A percentile compares a stretch with the other conserved stretches of the same genome.
Evolutionary conservation across 495 filamentous ascomycete species (phyloP).

Genomic region (Penicillium maclennaniae): DNA sequence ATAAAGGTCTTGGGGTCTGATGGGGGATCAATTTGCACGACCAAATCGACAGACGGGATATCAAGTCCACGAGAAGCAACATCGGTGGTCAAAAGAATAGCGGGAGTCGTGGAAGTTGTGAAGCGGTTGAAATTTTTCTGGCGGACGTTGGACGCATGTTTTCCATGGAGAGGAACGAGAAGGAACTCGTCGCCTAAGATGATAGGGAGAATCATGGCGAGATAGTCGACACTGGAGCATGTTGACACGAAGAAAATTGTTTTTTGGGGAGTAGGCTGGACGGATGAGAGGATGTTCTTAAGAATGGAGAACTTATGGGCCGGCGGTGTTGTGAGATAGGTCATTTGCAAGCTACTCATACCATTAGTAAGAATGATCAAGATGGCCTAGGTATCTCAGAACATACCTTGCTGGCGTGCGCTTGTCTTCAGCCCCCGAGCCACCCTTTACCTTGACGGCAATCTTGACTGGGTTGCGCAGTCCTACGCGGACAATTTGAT

Average conservation of each 20-base stretch:
- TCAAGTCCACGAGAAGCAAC: conserved; percentile 86
- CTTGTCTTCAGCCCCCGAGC: conserved; percentile 69
- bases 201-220: conserved; percentile 71
- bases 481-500: conserved; percentile 87
- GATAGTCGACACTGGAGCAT: conserved; percentile 93
- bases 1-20: conserved; percentile 92
- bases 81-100: conserved; percentile 82
- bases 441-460: conserved; percentile 83
- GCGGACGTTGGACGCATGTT: conserved; percentile 73
- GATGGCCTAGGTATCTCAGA: background rate
- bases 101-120: conserved; percentile 58
- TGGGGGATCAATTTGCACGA: conserved; percentile 88
- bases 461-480: conserved; percentile 92
- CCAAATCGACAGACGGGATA: conserved; percentile 91
- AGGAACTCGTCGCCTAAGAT: conserved; percentile 54
- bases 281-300: conserved; percentile 60
- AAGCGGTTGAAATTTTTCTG: conserved; percentile 80
- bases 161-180: conserved; percentile 82
- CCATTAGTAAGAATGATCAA: conserved; percentile 8
- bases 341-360: conserved; percentile 69
- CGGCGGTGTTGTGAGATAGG: conserved; percentile 71
- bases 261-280: conserved; percentile 69
- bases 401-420: conserved; percentile 72
- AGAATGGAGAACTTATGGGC: conserved; percentile 73
- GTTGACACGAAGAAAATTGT: conserved; percentile 94